Evolutionary conservation across 2,329 filamentous ascomycete genomes (phyloP), one percentile per base, ranked within the genome.

Genomic region (Hypocreales sp.): DNA sequence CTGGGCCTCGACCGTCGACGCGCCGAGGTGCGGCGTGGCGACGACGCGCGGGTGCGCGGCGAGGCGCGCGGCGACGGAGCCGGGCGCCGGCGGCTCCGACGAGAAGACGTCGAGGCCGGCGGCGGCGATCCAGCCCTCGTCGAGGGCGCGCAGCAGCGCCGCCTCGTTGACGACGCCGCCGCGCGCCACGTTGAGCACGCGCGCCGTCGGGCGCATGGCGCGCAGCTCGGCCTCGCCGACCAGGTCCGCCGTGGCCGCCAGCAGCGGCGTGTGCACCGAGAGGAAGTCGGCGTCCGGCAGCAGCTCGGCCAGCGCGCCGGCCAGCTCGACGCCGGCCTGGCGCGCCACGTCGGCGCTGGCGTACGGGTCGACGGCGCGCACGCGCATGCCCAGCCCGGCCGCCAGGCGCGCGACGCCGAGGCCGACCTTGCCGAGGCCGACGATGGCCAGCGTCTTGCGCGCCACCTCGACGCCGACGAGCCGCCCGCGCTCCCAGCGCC

Each of bases 81-180:
- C 51, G 4, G 48, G 37, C 2, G 35, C 44, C 0, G 76, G 73
- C 5, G 81, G 81, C 45, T 90, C 81, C 4, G 66, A 64, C 0
- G 78, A 82, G 47, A 81, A 87, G 26, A 87, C 81, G 39, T 90
- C 81, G 13, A 87, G 62, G 4, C 77, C 81, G 0, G 81, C 81
- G 4, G 79, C 80, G 0, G 76, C 75, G 26, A 90, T 78, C 42
- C 67, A 73, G 1, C 75, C 76, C 15, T 66, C 61, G 27, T 86
- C 67, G 1, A 90, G 52, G 0, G 79, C 80, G 28, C 64, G 65
- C 0, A 86, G 56, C 4, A 90, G 58, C 1, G 79, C 79, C 2
- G 61, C 61, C 46, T 90, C 81, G 32, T 87, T 80, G 36, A 86
- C 78, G 28, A 86, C 80, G 1, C 80, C 81, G 2, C 81, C 81